phyloP scores from a whole-genome alignment of 768 basidiomycete species.

The Lactarius quietus region DNA sequence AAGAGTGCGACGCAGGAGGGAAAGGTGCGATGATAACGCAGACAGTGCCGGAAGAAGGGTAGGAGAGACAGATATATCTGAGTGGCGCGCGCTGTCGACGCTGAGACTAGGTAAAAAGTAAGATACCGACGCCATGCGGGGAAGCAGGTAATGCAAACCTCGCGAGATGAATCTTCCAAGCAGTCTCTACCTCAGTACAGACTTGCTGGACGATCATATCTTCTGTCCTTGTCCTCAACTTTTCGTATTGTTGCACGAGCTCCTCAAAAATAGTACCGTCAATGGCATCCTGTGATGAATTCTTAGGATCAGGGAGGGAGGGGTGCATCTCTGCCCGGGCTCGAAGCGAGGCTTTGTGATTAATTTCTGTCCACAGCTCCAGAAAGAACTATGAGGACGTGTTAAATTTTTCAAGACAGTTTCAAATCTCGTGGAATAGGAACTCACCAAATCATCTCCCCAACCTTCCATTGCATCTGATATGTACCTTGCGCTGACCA shows the following conservation, averaged over 20 bases:
- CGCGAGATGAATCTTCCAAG: conserved; percentile 68
- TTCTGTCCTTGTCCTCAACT: conserved; percentile 66
- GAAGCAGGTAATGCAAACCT: conserved; percentile 29
- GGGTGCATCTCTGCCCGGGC: conserved; percentile 46
- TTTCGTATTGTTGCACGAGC: conserved; percentile 60
- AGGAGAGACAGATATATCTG: conserved; percentile 56
- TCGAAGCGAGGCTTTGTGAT: conserved; percentile 53
- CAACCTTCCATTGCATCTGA: conserved; percentile 66
- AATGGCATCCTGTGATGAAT: conserved; percentile 35
- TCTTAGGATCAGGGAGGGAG: conserved; percentile 47
- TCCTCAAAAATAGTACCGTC: conserved; percentile 78
- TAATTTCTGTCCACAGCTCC: conserved; percentile 83
- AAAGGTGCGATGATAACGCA: conserved; percentile 74
- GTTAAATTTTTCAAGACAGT: not conserved
- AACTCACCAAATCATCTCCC: conserved; percentile 84
- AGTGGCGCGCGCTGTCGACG: conserved; percentile 29
- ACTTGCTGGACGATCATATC: conserved; percentile 85
- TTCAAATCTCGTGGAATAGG: conserved; percentile 2
- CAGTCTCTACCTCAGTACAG: conserved; percentile 74
- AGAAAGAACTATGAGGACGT: conserved; percentile 71
- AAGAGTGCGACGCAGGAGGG: conserved; percentile 60
- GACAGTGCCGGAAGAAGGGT: conserved; percentile 75
- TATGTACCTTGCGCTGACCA: conserved; percentile 76
- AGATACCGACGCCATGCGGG: conserved; percentile 1
- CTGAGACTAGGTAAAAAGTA: conserved; percentile 34